Conservation (phyloP, 1,139 yeast species). For the Magnusiomyces paraingens region DNA sequence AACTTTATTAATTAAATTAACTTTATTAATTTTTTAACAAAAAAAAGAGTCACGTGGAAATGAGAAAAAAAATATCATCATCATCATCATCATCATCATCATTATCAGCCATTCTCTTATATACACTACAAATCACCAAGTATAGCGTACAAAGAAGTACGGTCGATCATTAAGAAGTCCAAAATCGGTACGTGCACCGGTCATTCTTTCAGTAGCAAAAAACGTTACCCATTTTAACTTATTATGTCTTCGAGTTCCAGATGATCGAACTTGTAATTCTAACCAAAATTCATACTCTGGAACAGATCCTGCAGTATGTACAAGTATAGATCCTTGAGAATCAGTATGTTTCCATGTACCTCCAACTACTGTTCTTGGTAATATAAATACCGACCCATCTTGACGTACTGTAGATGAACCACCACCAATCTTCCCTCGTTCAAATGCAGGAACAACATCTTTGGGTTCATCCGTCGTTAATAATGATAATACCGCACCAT, state of each 20-base stretch:
- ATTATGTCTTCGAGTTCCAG: conserved; percentile 55
- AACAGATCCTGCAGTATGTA: conserved; percentile 54
- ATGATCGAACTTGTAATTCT: conserved; percentile 47
- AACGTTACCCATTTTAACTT: conserved; percentile 63
- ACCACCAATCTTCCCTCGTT: conserved; percentile 15
- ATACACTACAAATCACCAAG: no score
- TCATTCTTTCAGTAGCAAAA: conserved; percentile 51
- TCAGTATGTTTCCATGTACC: conserved; percentile 49
- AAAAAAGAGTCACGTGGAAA: no score
- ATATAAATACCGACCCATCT: conserved; percentile 23
- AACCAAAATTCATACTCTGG: conserved; percentile 59
- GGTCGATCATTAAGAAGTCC: conserved; percentile 66
- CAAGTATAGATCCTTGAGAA: conserved; percentile 49
- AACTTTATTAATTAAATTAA: no score
- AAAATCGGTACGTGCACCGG: conserved; percentile 45
- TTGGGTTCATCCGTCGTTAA: conserved; percentile 26
- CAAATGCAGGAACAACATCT: conserved; percentile 40
- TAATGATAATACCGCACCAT: conserved; percentile 52
- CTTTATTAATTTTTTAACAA: no score
- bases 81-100: no score
- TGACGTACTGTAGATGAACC: conserved; percentile 12
- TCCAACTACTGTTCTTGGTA: conserved; percentile 31
- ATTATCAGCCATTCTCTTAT: conserved; percentile 1
- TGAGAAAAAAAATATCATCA: no score
- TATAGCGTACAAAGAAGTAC: conserved; percentile 45